These are phyloP conservation scores for Naganishia vishniacii DNA, from an alignment of 768 basidiomycete species.

Conservation along the genomic window DNA sequence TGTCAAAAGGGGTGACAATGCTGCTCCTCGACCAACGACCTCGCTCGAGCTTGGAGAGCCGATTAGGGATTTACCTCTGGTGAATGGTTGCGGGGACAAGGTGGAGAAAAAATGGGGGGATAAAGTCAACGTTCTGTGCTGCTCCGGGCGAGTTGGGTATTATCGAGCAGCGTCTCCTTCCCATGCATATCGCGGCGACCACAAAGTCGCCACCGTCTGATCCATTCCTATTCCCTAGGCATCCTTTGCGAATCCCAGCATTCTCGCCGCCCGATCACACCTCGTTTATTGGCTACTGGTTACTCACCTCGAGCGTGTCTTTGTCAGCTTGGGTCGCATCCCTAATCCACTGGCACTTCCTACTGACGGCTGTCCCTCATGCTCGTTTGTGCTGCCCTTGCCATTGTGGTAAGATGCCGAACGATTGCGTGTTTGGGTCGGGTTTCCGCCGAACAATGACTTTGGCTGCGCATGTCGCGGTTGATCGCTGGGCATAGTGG, in stretches of 20 bases:
- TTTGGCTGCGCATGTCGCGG: not conserved
- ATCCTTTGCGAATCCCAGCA: constrained; percentile 14
- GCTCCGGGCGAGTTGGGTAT: too few species aligned
- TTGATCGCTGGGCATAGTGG: not conserved
- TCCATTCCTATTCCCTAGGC: not conserved
- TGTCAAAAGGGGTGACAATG: not conserved
- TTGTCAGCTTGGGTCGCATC: constrained; percentile 19
- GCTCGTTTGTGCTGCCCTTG: not conserved
- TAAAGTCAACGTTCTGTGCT: not conserved
- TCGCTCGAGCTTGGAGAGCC: not conserved
- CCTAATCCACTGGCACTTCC: constrained; percentile 18
- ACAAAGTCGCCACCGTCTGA: not conserved
- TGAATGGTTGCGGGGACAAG: not conserved
- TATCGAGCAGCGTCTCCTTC: too few species aligned
- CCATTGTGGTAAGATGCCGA: too few species aligned
- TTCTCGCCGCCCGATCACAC: not conserved
- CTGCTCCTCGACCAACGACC: not conserved
- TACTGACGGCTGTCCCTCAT: constrained; percentile 15
- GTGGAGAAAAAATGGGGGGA: not conserved
- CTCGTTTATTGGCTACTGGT: not conserved
- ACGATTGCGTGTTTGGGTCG: not conserved
- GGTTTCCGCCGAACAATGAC: not conserved
- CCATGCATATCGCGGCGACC: not conserved
- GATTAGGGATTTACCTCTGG: not conserved
- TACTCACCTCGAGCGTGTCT: constrained; percentile 23